Evolutionary conservation across 768 basidiomycete species (phyloP).

Genomic region (Lactarius vividus): DNA sequence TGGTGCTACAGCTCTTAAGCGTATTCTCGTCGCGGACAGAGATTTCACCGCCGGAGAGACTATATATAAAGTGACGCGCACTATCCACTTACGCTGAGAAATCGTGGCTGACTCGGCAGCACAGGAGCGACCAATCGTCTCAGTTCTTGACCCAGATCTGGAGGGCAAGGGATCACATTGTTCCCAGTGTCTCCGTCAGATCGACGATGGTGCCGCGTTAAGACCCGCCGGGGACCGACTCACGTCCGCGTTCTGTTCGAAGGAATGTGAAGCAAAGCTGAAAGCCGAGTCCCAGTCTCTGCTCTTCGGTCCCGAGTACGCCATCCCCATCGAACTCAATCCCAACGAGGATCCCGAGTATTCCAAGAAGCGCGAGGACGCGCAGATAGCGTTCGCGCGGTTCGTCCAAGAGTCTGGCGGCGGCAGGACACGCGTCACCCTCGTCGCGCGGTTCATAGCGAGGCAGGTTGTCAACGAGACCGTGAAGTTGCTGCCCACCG

Average conservation of each 20-base stretch:
- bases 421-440: slow-evolving; percentile 45
- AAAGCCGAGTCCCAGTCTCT: slow-evolving; percentile 62
- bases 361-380: slow-evolving; percentile 48
- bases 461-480: slow-evolving; percentile 68
- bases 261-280: slow-evolving; percentile 55
- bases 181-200: slow-evolving; percentile 64
- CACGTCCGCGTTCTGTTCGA: slow-evolving; percentile 68
- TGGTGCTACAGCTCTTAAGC: slow-evolving; percentile 42
- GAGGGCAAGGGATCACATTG: slow-evolving; percentile 67
- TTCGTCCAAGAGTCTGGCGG: slow-evolving; percentile 48
- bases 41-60: slow-evolving; percentile 69
- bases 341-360: slow-evolving; percentile 35
- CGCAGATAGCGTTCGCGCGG: slow-evolving; percentile 58
- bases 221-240: slow-evolving; percentile 51
- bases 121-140: slow-evolving; percentile 73
- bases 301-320: slow-evolving; percentile 65
- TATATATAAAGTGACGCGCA: slow-evolving; percentile 63
- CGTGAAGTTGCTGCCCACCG: slow-evolving; percentile 45
- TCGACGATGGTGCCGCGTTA: slow-evolving; percentile 48
- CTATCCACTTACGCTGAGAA: slow-evolving; percentile 1
- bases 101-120: neutral
- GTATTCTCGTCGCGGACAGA: slow-evolving; percentile 53
- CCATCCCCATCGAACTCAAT: slow-evolving; percentile 49
- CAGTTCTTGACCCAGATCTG: slow-evolving; percentile 70
- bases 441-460: slow-evolving; percentile 70